Evolutionary conservation across 345 rosid species (phyloP), one percentile per base, ranked within the genome.

Genomic region (Syzygium aqueum): DNA sequence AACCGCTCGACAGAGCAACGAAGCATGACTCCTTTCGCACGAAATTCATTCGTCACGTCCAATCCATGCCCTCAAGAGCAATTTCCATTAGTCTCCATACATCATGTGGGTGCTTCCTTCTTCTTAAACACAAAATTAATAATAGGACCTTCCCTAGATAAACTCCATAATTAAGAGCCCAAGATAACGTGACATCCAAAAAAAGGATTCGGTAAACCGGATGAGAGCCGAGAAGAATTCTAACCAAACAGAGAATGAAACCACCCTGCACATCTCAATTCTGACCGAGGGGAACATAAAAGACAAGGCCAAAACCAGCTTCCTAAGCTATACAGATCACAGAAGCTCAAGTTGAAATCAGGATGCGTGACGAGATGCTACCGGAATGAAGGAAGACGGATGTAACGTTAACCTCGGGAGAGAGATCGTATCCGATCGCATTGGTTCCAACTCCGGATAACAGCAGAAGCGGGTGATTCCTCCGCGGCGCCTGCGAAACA

Each of bases 391-490:
- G 27, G 21, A 33, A 73, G 3, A 33, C 14, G 5, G 80, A 73
- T 11, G 80, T 19, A 1, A 73, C 80, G 80, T 37, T 85, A 21
- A 95, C 97, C 96, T 91, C 93, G 84, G 95, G 97, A 87, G 95
- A 92, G 86, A 95, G 97, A 92, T 96, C 98, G 86, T 89, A 97
- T 54, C 94, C 95, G 85, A 94, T 86, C 63, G 99, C 98, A 88
- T 97, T 97, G 21, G 94, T 93, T 7, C 94, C 99, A 73, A 97
- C 90, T 19, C 98, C 98, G 5, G 97, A 94, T 84, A 97, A 85
- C 84, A 97, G 91, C 89, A 97, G 54, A 89, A 97, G 84, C 19
- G 99, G 98, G 90, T 93, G 98, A n/a, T 93, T 95, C 93, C 97
- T 93, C 57, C 82, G 85, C 12, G 92, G 91, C 85, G 92, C 95